Evolutionary conservation across 2,329 filamentous ascomycete genomes (phyloP).

Genomic region (Colletotrichum neosansevieriae): DNA sequence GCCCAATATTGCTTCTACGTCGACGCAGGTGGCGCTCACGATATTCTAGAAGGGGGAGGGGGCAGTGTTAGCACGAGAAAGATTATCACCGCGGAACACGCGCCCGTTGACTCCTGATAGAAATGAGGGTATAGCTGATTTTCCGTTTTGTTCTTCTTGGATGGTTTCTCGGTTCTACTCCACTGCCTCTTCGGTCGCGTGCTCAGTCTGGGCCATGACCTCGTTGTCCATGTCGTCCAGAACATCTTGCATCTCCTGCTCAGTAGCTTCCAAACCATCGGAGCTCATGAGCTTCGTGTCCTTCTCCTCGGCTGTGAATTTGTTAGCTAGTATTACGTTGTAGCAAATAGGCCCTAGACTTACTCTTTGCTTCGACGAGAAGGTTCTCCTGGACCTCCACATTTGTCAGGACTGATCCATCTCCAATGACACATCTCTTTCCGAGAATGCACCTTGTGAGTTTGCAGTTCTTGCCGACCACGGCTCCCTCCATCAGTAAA

Average conservation of each 20-base stretch:
- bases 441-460: conserved; percentile 91
- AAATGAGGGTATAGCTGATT: conserved; percentile 9
- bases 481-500: conserved; percentile 91
- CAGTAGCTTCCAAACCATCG: conserved; percentile 73
- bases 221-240: conserved; percentile 58
- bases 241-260: conserved; percentile 70
- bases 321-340: conserved; percentile 43
- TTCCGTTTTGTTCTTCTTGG: conserved; percentile 14
- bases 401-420: conserved; percentile 82
- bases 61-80: conserved; percentile 18
- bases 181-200: conserved; percentile 39
- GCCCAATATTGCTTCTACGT: conserved; percentile 27
- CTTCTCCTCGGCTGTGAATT: conserved; percentile 70
- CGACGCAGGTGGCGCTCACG: conserved; percentile 19
- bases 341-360: conserved; percentile 50
- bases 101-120: neutral
- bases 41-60: conserved; percentile 27
- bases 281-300: conserved; percentile 77
- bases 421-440: conserved; percentile 83
- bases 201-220: conserved; percentile 45
- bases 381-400: conserved; percentile 95
- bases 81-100: conserved; percentile 12
- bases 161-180: conserved; percentile 19
- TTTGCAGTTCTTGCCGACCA: conserved; percentile 85
- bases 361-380: conserved; percentile 82